Evolutionary conservation across 2,329 filamentous ascomycete genomes (phyloP).

Genomic region (Pseudopyrenochaeta lycopersici): DNA sequence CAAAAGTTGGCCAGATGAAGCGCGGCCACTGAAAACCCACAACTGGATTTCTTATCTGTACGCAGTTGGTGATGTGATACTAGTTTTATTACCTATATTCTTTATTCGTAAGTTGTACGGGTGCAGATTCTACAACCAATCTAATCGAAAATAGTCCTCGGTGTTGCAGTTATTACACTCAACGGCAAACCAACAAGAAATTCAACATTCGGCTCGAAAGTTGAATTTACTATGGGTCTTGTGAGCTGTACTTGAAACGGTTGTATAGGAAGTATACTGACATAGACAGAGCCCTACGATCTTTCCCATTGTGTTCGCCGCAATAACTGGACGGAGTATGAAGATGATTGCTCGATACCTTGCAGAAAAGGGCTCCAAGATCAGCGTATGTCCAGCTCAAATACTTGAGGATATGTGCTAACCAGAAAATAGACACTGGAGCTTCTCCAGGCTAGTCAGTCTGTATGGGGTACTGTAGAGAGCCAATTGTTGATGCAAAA

Average conservation of each 20-base stretch:
- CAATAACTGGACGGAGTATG: slow-evolving; percentile 45
- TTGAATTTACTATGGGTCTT: slow-evolving; percentile 36
- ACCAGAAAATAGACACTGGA: slow-evolving; percentile 50
- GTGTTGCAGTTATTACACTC: slow-evolving; percentile 27
- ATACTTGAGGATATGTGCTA: no score
- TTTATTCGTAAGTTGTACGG: slow-evolving; percentile 49
- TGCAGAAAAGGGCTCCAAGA: slow-evolving; percentile 41
- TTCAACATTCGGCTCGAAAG: slow-evolving; percentile 36
- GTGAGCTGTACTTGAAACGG: slow-evolving; percentile 14
- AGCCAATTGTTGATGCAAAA: slow-evolving; percentile 42
- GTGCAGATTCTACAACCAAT: no score
- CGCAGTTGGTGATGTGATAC: slow-evolving; percentile 32
- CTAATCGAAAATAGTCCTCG: slow-evolving; percentile 33
- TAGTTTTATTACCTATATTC: slow-evolving; percentile 42
- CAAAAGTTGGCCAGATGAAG: slow-evolving; percentile 43
- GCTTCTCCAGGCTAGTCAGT: slow-evolving; percentile 47
- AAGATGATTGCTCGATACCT: slow-evolving; percentile 48
- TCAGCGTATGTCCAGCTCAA: slow-evolving; percentile 39
- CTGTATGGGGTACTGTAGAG: slow-evolving; percentile 48
- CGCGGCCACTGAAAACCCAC: slow-evolving; percentile 29
- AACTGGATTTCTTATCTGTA: slow-evolving; percentile 34
- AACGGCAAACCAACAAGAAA: slow-evolving; percentile 35
- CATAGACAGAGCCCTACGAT: slow-evolving; percentile 41
- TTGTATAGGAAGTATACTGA: not conserved
- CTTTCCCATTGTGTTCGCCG: slow-evolving; percentile 49